Percentiles rank a stretch among this genome's conserved stretches.
Evolutionary conservation across 2,329 filamentous ascomycete species (phyloP).

Genomic region (Dothideomycetes sp.): DNA sequence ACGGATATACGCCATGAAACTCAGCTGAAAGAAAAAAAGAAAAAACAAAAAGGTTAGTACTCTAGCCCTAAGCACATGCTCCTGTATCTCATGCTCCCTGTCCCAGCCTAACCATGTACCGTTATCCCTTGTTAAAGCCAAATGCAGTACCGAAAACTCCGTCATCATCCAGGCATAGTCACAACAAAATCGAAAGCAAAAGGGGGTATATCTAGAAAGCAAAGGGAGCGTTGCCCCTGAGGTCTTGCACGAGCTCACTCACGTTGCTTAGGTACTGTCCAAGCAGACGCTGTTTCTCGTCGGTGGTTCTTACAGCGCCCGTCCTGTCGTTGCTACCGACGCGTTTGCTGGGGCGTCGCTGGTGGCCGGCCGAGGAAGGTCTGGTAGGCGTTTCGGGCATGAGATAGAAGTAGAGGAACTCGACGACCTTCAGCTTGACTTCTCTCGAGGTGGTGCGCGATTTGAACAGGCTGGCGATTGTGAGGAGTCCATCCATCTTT

Average conservation of each 20-base stretch:
- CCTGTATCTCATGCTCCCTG: too few species aligned
- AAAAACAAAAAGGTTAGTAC: too few species aligned
- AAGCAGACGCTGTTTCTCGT: constrained; percentile 73
- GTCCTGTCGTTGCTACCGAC: constrained; percentile 4
- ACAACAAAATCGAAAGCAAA: too few species aligned
- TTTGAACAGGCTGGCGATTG: constrained; percentile 88
- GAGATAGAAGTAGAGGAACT: constrained; percentile 97
- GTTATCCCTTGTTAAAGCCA: too few species aligned
- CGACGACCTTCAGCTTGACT: constrained; percentile 91
- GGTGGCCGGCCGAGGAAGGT: constrained; percentile 23
- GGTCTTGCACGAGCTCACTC: constrained; percentile 69
- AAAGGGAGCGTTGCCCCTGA: constrained; percentile 71
- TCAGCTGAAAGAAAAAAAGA: too few species aligned
- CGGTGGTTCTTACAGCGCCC: constrained; percentile 51
- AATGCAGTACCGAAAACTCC: too few species aligned
- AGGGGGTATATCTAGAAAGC: constrained; percentile 24
- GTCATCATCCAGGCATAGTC: too few species aligned
- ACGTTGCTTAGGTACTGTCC: constrained; percentile 73
- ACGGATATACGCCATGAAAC: too few species aligned
- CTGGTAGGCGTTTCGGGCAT: constrained; percentile 67
- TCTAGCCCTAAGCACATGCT: too few species aligned
- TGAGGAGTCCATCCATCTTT: constrained; percentile 79
- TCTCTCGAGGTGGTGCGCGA: constrained; percentile 73
- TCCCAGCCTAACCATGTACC: too few species aligned
- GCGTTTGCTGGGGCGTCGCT: constrained; percentile 21